Evolutionary conservation across 2,329 filamentous ascomycete species (phyloP).

Genomic region (Albifimbria verrucaria): DNA sequence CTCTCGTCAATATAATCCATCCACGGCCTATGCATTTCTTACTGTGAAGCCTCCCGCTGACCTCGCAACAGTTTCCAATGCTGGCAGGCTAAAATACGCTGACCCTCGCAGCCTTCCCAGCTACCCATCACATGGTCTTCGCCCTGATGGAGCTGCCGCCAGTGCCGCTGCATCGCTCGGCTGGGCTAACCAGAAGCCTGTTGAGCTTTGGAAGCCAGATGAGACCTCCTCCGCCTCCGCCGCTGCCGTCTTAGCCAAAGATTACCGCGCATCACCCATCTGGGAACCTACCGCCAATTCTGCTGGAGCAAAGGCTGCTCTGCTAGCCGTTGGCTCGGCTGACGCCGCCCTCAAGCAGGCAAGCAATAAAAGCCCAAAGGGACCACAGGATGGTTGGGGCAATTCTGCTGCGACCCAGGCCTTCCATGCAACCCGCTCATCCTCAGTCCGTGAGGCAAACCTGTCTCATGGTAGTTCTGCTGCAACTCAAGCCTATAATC

Average conservation of each 20-base stretch:
- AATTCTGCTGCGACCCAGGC: constrained; percentile 68
- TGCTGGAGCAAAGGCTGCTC: constrained; percentile 70
- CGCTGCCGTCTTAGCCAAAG: constrained; percentile 39
- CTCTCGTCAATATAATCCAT: background rate
- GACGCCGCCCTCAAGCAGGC: constrained; percentile 25
- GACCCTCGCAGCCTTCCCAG: constrained; percentile 70
- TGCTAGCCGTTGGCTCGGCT: constrained; percentile 53
- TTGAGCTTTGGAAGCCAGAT: constrained; percentile 65
- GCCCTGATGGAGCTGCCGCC: constrained; percentile 57
- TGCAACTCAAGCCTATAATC: constrained; percentile 36
- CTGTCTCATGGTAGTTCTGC: constrained; percentile 22
- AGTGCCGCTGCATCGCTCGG: constrained; percentile 72
- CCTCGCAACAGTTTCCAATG: constrained; percentile 18
- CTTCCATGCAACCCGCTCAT: constrained; percentile 40
- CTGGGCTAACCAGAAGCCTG: constrained; percentile 64
- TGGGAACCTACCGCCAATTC: constrained; percentile 63
- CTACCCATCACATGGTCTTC: constrained; percentile 65
- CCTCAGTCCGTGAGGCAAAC: constrained; percentile 10
- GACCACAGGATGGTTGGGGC: constrained; percentile 44
- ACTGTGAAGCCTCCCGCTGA: background rate
- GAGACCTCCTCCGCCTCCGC: constrained; percentile 48
- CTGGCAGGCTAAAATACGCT: constrained; percentile 64
- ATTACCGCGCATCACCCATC: constrained; percentile 42
- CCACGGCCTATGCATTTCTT: background rate
- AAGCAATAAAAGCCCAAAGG: constrained; percentile 13